A percentile compares a stretch with the other conserved stretches of the same genome.
phyloP scores from a whole-genome alignment of 2,329 filamentous ascomycete species.

The Colletotrichum sp. region DNA sequence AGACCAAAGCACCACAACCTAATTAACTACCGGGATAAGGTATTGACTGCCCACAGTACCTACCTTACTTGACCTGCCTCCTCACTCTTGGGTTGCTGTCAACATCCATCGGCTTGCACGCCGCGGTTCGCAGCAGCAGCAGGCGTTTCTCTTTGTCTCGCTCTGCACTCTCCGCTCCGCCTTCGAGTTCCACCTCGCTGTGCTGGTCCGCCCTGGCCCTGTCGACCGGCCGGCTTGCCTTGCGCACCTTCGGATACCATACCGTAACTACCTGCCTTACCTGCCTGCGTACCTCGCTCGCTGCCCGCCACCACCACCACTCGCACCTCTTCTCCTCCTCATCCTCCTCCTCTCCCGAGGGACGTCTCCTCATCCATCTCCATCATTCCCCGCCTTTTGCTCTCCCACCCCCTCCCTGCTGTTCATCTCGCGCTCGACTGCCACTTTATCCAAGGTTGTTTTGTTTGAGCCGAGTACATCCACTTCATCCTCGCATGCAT shows the following conservation, averaged over 20 bases:
- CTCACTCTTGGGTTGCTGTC: background rate
- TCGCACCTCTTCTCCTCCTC: slow-evolving; percentile 12
- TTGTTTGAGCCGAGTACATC: slow-evolving; percentile 17
- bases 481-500: slow-evolving; percentile 9
- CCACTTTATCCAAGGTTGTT: slow-evolving; percentile 20
- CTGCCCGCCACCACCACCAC: background rate
- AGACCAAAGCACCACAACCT: background rate
- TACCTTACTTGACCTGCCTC: background rate
- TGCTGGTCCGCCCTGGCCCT: background rate
- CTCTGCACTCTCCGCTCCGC: background rate
- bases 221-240: background rate
- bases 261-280: background rate
- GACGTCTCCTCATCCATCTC: slow-evolving; percentile 22
- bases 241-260: background rate
- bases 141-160: slow-evolving; percentile 10
- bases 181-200: background rate
- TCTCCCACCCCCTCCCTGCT: slow-evolving; percentile 27
- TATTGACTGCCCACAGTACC: background rate
- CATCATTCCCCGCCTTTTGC: slow-evolving; percentile 25
- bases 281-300: background rate
- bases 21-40: background rate
- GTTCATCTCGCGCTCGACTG: slow-evolving; percentile 23
- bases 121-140: background rate
- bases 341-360: slow-evolving; percentile 17
- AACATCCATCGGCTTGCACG: background rate